These are phyloP conservation scores for Euryodendron excelsum DNA, from an alignment of 148 eudicot genomes.

Conservation along the genomic window DNA sequence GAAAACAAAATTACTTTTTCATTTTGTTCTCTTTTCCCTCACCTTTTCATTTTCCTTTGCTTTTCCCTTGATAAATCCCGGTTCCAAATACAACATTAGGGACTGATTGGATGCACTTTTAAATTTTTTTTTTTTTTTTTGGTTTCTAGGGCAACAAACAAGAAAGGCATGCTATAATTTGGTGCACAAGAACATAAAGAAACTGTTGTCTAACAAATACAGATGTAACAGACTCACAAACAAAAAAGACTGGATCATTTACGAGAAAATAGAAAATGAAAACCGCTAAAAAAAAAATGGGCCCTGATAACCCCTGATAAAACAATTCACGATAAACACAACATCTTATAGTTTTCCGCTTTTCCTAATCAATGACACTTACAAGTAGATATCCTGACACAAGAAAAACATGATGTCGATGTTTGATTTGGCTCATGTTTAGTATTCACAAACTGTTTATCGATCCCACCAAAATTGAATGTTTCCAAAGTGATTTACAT, in stretches of 20 bases:
- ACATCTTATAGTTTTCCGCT: neutral
- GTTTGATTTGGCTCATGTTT: neutral
- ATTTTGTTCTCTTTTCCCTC: no score
- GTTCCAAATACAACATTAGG: neutral
- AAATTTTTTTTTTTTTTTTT: neutral
- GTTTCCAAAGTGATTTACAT: neutral
- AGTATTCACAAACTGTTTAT: neutral
- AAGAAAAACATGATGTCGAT: neutral
- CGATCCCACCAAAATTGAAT: neutral
- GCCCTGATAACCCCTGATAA: neutral
- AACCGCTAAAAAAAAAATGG: neutral
- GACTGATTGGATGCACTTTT: neutral
- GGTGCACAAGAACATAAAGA: constrained; percentile 5
- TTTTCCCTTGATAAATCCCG: no score
- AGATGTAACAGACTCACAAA: constrained; percentile 2
- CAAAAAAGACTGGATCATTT: neutral
- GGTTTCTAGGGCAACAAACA: neutral
- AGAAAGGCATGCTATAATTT: neutral
- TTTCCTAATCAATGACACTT: neutral
- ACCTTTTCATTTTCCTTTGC: no score
- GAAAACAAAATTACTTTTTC: no score
- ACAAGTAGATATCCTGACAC: neutral
- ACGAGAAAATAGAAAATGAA: neutral
- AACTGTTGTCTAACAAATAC: constrained; percentile 1
- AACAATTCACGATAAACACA: neutral